Conservation (phyloP, 495 filamentous ascomycete species). For the Staphylotrichum longicolle region DNA sequence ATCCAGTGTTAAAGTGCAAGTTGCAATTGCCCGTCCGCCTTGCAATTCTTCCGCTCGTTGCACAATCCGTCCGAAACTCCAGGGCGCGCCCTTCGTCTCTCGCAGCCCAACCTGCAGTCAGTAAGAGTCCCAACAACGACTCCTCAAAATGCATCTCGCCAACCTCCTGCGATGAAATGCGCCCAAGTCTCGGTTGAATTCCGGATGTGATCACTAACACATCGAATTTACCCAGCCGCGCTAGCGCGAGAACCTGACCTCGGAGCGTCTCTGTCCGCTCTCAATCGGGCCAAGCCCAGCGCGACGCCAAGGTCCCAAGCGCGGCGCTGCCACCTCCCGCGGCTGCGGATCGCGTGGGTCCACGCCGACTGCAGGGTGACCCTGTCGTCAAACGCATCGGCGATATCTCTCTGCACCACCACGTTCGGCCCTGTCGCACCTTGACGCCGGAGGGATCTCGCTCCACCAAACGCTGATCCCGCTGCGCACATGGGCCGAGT, state of each 20-base stretch:
- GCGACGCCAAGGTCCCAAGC: slow-evolving; percentile 7
- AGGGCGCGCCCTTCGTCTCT: no score
- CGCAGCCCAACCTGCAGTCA: no score
- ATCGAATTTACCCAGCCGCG: slow-evolving; percentile 16
- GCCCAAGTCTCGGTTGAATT: neutral
- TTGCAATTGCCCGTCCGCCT: no score
- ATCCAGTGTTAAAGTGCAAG: neutral
- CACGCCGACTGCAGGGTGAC: neutral
- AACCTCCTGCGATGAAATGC: neutral
- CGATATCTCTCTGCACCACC: neutral
- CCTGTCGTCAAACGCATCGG: neutral
- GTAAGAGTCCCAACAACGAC: neutral
- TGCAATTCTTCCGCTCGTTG: neutral
- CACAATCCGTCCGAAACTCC: no score
- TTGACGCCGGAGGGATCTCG: no score
- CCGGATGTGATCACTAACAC: neutral
- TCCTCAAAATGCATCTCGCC: no score
- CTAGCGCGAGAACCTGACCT: neutral
- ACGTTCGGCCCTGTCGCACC: neutral
- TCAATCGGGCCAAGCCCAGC: neutral
- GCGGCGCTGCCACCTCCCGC: neutral
- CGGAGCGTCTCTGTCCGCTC: slow-evolving; percentile 8
- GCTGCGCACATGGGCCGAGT: no score
- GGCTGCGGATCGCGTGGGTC: neutral
- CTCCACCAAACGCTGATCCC: no score